phyloP scores from a whole-genome alignment of 108 stramenopile species.

The Epithemia pelagica region DNA sequence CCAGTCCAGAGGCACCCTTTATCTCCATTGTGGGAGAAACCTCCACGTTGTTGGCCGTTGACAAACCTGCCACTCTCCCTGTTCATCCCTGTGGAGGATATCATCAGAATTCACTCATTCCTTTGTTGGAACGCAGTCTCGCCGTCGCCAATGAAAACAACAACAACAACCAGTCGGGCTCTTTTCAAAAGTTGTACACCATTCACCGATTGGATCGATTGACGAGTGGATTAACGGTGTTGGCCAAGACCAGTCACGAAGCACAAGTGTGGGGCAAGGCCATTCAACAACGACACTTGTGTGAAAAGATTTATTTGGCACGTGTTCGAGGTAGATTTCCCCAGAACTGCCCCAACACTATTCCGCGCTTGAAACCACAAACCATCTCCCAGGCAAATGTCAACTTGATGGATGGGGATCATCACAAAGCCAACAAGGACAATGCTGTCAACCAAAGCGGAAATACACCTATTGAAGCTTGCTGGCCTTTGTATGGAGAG shows the following conservation, averaged over 20 bases:
- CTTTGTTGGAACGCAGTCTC: slow-evolving; percentile 43
- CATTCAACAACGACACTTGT: slow-evolving; percentile 48
- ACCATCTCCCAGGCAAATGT: background rate
- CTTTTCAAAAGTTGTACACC: slow-evolving; percentile 50
- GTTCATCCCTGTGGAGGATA: slow-evolving; percentile 95
- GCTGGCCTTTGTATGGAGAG: background rate
- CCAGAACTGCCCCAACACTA: slow-evolving; percentile 18
- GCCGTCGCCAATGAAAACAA: no score
- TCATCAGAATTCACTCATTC: slow-evolving; percentile 71
- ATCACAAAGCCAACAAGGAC: background rate
- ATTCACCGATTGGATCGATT: slow-evolving; percentile 76
- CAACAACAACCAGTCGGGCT: slow-evolving; percentile 7
- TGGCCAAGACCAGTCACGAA: slow-evolving; percentile 53
- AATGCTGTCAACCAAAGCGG: background rate
- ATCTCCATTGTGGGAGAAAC: slow-evolving; percentile 57
- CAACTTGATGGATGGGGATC: background rate
- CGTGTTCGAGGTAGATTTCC: slow-evolving; percentile 69
- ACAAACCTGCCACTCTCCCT: slow-evolving; percentile 88
- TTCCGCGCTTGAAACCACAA: background rate
- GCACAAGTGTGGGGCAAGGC: slow-evolving; percentile 59
- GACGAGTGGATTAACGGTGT: slow-evolving; percentile 66
- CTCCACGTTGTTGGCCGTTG: slow-evolving; percentile 55
- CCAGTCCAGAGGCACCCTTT: slow-evolving; percentile 11
- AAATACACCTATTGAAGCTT: background rate
- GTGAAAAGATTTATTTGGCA: slow-evolving; percentile 72